Evolutionary conservation across 495 filamentous ascomycete species (phyloP), one percentile per base, ranked within the genome.

Genomic region (Xylaria castorea): DNA sequence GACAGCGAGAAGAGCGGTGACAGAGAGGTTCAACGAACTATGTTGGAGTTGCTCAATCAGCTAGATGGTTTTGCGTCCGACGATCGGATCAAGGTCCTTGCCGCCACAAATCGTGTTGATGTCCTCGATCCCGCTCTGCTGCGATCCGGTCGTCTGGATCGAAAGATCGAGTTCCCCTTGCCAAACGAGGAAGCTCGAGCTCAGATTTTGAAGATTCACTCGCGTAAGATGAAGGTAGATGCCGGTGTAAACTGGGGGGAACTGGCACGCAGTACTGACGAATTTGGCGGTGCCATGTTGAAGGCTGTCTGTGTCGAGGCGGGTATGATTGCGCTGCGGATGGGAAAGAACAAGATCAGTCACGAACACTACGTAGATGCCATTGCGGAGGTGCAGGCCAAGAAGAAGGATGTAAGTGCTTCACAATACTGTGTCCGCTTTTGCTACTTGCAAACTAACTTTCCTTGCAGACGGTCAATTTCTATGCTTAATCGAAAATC

Each of bases 361-460:
- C 96, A 99, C 76, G 96, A 99, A 86, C 94, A 99, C 84, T 99
- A 98, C 81, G 96, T 99, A 32, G 96, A 99, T 88, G 96, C 96
- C 65, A 98, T 99, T 79, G 87, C 93, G 27, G 96, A 99, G 81
- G 96, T 99, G 75, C 94, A 97, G 81, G 91, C 94, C 62, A 98
- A 98, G 92, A 97, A 97, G 93, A 97, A 95, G 88, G 92, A 95
- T 71, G 84, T 87, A 89, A 91, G 83, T 83, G 77, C 67, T 48
- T 73, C 66, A 25, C 38, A 46, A 22, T 65, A 4, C 32, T 11
- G 27, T 40, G 38, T 42, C 11, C 5, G 32, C 5, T 73, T 1
- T 46, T 20, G 5, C 48, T 14, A 7, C n/a, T 46, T 16, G 11
- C 57, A 76, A 76, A 62, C 84, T 84, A 76, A 83, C 74, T 32